Conservation (phyloP, 2,329 filamentous ascomycete genomes). For the Monilinia polystroma region DNA sequence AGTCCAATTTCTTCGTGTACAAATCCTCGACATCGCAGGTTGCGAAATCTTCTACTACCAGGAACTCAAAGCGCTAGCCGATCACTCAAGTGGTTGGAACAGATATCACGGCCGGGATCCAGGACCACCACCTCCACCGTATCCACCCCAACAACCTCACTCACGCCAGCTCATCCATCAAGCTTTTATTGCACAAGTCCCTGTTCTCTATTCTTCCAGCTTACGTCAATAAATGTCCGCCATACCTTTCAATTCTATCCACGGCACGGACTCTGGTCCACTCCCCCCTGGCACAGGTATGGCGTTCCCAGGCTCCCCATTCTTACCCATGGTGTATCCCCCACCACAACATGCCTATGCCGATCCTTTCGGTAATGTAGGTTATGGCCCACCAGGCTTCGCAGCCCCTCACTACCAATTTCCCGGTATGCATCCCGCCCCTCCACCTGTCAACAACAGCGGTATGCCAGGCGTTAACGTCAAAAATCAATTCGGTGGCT, state of each 20-base stretch:
- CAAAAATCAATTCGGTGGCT: conserved; percentile 56
- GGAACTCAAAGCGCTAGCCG: conserved; percentile 24
- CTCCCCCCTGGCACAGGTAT: conserved; percentile 27
- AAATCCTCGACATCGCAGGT: conserved; percentile 27
- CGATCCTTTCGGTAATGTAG: background rate
- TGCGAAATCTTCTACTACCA: conserved; percentile 27
- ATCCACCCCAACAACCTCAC: background rate
- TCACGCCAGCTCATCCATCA: background rate
- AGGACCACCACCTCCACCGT: conserved; percentile 29
- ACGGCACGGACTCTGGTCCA: conserved; percentile 35
- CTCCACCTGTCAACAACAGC: conserved; percentile 22
- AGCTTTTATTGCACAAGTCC: background rate
- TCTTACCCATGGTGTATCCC: background rate
- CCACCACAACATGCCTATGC: background rate
- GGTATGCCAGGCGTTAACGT: conserved; percentile 54
- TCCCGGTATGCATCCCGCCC: conserved; percentile 18
- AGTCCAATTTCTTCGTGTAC: conserved; percentile 28
- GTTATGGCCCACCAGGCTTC: conserved; percentile 21
- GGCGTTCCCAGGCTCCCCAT: conserved; percentile 6
- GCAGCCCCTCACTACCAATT: conserved; percentile 9
- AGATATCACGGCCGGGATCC: conserved; percentile 29
- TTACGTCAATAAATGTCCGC: conserved; percentile 24
- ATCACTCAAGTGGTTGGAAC: conserved; percentile 29
- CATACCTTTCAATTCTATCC: conserved; percentile 34
- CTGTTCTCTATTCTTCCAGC: background rate